Conservation (phyloP, 345 rosid genomes). For the Corymbia maculata region DNA sequence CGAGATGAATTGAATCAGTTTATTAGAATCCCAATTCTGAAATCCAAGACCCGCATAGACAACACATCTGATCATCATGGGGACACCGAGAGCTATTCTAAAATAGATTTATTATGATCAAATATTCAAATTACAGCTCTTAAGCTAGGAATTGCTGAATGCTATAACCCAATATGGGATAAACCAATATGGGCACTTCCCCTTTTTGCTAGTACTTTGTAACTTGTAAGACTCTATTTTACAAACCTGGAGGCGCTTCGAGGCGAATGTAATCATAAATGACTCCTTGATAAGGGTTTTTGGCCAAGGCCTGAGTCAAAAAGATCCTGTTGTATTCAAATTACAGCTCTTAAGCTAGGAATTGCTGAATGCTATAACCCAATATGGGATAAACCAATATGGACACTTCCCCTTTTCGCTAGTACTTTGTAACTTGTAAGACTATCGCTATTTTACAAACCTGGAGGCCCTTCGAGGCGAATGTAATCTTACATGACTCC, state of each 20-base stretch:
- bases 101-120: not conserved
- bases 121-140: not conserved
- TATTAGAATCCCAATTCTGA: not conserved
- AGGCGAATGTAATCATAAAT: slow-evolving; percentile 87
- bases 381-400: not conserved
- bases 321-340: slow-evolving; percentile 25
- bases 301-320: slow-evolving; percentile 47
- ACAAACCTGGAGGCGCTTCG: slow-evolving; percentile 35
- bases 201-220: not conserved
- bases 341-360: not conserved
- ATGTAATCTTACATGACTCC: slow-evolving; percentile 88
- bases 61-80: not conserved
- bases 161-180: not conserved
- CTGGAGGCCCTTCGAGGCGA: slow-evolving; percentile 59
- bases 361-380: not conserved
- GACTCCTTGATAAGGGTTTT: slow-evolving; percentile 38
- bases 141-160: not conserved
- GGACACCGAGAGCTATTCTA: not conserved
- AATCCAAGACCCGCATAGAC: not conserved
- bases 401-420: not conserved
- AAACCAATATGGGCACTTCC: too few relatives aligned
- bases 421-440: not conserved
- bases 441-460: not conserved
- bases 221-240: not conserved
- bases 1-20: not conserved